Percentiles rank a stretch among this genome's conserved stretches.
These are phyloP conservation scores for Neurospora sp. DNA, from an alignment of 495 filamentous ascomycete genomes.

Conservation along the genomic window DNA sequence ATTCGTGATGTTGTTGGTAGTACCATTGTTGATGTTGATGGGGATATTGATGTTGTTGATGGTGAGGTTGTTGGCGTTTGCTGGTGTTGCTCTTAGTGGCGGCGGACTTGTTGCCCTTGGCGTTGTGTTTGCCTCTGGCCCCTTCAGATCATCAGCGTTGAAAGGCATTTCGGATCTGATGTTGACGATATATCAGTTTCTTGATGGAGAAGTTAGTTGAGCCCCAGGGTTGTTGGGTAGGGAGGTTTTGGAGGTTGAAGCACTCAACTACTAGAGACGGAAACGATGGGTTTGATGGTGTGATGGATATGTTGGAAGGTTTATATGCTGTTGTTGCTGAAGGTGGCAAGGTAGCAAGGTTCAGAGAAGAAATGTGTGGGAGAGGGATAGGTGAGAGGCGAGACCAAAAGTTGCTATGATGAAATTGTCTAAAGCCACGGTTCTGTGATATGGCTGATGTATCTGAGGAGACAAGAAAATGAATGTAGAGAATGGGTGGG, in stretches of 20 bases:
- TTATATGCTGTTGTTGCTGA: neutral
- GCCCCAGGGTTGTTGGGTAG: neutral
- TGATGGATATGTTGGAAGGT: neutral
- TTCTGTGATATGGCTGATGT: neutral
- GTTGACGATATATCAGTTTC: neutral
- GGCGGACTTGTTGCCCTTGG: neutral
- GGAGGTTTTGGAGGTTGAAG: neutral
- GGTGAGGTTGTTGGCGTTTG: too few species aligned
- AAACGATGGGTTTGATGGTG: neutral
- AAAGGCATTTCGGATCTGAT: neutral
- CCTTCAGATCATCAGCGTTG: neutral
- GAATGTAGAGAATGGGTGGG: neutral
- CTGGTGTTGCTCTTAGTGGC: too few species aligned
- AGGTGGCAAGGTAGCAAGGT: neutral
- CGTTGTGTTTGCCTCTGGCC: neutral
- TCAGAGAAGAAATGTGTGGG: neutral
- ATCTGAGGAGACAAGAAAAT: neutral
- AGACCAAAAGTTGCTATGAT: neutral
- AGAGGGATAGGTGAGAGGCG: neutral
- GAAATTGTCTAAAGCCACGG: neutral
- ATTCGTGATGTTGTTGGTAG: too few species aligned
- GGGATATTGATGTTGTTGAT: too few species aligned
- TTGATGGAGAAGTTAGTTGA: neutral
- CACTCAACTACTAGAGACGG: neutral
- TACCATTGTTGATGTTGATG: too few species aligned